Conservation (phyloP, 2,329 filamentous ascomycete species). For the Fusarium pseudoanthophilum region DNA sequence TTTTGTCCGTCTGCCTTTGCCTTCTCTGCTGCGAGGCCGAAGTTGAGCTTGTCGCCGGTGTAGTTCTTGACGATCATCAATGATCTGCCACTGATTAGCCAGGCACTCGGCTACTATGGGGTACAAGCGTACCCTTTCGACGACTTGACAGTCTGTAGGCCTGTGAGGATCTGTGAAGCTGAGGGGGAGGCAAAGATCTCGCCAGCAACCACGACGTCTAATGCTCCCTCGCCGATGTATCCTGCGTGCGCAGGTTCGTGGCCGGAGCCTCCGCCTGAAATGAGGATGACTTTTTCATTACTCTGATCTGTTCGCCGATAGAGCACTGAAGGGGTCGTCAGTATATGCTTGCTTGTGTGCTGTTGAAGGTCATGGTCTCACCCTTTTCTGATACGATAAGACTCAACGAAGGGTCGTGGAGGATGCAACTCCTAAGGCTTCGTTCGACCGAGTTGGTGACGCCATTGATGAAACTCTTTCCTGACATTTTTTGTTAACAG, state of each 20-base stretch:
- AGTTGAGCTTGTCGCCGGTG: conserved; percentile 45
- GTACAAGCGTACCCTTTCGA: conserved; percentile 17
- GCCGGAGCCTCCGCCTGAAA: conserved; percentile 41
- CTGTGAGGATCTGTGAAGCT: conserved; percentile 38
- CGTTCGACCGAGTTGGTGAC: conserved; percentile 35
- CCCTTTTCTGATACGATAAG: conserved; percentile 38
- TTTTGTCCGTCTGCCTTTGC: conserved; percentile 42
- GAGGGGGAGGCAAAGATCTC: conserved; percentile 43
- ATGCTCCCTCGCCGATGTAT: conserved; percentile 39
- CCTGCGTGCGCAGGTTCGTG: conserved; percentile 42
- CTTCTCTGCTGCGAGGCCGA: conserved; percentile 45
- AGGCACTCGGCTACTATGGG: background rate
- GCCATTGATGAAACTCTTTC: conserved; percentile 41
- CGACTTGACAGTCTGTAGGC: conserved; percentile 36
- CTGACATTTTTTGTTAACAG: background rate
- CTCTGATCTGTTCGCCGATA: conserved; percentile 28
- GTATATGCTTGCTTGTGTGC: background rate
- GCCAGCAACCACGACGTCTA: conserved; percentile 38
- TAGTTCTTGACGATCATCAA: conserved; percentile 45
- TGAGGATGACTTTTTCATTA: conserved; percentile 34
- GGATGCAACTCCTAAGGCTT: conserved; percentile 39
- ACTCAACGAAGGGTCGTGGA: conserved; percentile 36
- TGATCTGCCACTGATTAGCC: conserved; percentile 19
- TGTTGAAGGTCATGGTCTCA: background rate
- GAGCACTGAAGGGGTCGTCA: conserved; percentile 27